A percentile compares a stretch with the other conserved stretches of the same genome.
Conservation (phyloP, 164 flowering plant species). For the Houttuynia cordata region DNA sequence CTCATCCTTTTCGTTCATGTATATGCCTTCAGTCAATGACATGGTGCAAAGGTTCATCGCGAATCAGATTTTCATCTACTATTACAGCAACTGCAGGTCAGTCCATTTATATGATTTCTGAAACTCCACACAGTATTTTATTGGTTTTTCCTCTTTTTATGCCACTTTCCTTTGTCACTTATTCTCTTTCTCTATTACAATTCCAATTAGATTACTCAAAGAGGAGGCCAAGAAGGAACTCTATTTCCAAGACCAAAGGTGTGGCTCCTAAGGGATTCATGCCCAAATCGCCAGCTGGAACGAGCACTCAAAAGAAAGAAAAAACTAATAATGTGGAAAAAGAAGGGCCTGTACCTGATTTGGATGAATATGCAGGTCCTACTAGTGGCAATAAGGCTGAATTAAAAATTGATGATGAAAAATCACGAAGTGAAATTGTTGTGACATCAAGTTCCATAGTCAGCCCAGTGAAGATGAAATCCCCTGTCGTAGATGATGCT, state of each 20-base stretch:
- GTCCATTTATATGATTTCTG: background rate
- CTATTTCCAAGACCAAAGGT: slow-evolving; percentile 35
- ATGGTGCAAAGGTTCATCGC: background rate
- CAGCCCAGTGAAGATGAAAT: too few relatives aligned
- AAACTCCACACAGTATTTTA: background rate
- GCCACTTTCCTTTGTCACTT: slow-evolving; percentile 1
- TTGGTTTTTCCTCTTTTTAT: background rate
- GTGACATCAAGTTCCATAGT: too few relatives aligned
- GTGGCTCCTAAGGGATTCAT: slow-evolving; percentile 42
- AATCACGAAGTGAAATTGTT: slow-evolving; percentile 15
- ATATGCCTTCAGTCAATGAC: background rate
- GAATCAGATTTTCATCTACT: background rate
- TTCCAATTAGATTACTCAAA: slow-evolving; percentile 49
- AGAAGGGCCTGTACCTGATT: slow-evolving; percentile 20
- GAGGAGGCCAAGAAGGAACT: slow-evolving; percentile 43
- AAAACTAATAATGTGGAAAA: slow-evolving; percentile 26
- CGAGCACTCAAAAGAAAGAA: slow-evolving; percentile 40
- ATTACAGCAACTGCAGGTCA: background rate
- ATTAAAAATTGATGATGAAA: slow-evolving; percentile 12
- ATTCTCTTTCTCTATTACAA: background rate
- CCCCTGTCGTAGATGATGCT: background rate
- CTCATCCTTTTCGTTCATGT: background rate
- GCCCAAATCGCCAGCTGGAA: slow-evolving; percentile 40
- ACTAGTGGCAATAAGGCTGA: slow-evolving; percentile 14
- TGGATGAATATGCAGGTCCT: slow-evolving; percentile 17